A percentile compares a stretch with the other conserved stretches of the same genome.
phyloP scores from a whole-genome alignment of 768 basidiomycete genomes.

The Phylloporus arenicola region DNA sequence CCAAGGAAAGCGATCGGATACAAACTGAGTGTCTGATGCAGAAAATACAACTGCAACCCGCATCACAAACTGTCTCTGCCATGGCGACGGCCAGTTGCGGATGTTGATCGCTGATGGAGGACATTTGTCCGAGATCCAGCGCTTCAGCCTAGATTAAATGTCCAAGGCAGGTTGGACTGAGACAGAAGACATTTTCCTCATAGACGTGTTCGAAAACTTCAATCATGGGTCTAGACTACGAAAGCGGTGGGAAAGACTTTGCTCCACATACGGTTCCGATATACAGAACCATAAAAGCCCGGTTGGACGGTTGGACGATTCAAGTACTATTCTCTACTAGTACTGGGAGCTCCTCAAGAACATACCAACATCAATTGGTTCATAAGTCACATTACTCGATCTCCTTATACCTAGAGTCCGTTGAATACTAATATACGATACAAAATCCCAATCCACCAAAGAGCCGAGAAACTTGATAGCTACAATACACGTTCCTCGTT shows the following conservation, averaged over 20 bases:
- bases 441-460: neutral
- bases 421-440: neutral
- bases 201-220: too few species aligned
- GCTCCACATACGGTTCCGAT: too few species aligned
- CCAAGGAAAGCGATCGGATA: neutral
- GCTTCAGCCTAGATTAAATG: neutral
- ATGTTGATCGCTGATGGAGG: conserved; percentile 4
- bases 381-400: neutral
- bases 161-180: neutral
- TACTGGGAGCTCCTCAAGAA: too few species aligned
- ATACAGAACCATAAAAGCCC: too few species aligned
- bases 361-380: too few species aligned
- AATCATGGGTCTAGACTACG: too few species aligned
- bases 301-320: too few species aligned
- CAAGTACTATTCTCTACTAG: too few species aligned
- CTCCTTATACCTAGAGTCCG: neutral
- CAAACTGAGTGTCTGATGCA: conserved; percentile 7
- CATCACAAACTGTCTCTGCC: conserved; percentile 5
- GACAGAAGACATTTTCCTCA: too few species aligned
- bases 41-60: conserved; percentile 7
- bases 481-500: neutral
- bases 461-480: neutral
- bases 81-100: conserved; percentile 13
- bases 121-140: neutral
- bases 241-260: too few species aligned